Evolutionary conservation across 768 basidiomycete genomes (phyloP).

Genomic region (Rubroboletus pulcherrimus): DNA sequence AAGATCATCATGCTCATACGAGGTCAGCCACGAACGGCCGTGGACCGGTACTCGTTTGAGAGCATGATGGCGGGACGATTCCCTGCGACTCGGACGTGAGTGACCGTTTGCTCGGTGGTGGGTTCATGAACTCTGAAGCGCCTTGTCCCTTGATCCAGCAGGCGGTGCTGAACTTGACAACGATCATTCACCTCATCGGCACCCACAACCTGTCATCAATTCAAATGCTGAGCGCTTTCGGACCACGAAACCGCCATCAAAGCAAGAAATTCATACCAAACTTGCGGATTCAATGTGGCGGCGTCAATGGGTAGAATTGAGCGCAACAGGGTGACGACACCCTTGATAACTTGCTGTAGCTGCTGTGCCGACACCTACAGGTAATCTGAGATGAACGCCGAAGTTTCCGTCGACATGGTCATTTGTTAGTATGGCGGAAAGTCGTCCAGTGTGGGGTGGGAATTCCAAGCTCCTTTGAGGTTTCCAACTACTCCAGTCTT

Average conservation of each 20-base stretch:
- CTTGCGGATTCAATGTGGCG: constrained; percentile 1
- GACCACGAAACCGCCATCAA: neutral
- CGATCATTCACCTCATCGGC: neutral
- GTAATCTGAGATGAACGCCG: neutral
- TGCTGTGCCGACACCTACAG: neutral
- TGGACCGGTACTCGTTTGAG: neutral
- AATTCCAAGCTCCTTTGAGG: neutral
- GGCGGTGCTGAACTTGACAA: neutral
- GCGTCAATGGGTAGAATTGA: neutral
- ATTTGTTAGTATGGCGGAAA: neutral
- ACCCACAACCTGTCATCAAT: neutral
- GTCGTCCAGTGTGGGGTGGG: neutral
- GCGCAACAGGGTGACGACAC: neutral
- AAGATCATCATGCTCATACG: neutral
- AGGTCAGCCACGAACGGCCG: neutral
- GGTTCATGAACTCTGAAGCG: neutral
- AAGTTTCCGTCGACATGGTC: neutral
- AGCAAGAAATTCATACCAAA: neutral
- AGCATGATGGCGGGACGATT: neutral
- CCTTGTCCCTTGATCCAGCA: neutral
- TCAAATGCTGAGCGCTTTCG: neutral
- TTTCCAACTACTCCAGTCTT: neutral
- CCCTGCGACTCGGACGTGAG: neutral
- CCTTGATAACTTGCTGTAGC: neutral
- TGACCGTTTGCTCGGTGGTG: neutral